A percentile compares a stretch with the other conserved stretches of the same genome.
These are phyloP conservation scores for Quercus glauca DNA, from an alignment of 306 rosid species.

Conservation along the genomic window DNA sequence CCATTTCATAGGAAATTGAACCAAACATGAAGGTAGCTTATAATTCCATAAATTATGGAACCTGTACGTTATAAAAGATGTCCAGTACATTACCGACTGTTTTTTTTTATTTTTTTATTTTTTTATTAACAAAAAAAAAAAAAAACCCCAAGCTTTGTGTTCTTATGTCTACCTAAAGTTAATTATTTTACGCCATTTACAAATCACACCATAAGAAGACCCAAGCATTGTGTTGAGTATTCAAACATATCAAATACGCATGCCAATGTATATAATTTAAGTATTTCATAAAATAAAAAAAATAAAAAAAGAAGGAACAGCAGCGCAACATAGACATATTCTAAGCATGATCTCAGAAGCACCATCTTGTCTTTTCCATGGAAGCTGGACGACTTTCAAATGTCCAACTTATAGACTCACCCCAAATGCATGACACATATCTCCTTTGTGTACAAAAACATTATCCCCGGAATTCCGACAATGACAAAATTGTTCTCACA, in stretches of 20 bases:
- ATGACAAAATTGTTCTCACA: neutral
- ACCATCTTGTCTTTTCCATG: neutral
- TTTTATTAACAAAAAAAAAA: too few species aligned
- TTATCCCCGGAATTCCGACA: neutral
- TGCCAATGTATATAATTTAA: too few species aligned
- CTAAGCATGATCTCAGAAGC: neutral
- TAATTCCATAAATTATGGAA: neutral
- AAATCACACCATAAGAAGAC: neutral
- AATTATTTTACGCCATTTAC: neutral
- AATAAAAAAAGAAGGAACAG: neutral
- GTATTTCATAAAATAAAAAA: too few species aligned
- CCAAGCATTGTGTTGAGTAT: neutral
- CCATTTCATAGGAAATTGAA: neutral
- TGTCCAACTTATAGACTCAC: neutral
- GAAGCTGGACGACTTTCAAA: neutral
- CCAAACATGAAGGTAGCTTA: neutral
- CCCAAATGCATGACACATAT: neutral
- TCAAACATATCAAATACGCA: neutral
- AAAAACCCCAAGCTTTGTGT: too few species aligned
- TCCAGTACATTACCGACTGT: neutral
- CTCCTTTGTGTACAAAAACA: neutral
- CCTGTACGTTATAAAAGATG: neutral
- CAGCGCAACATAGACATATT: neutral
- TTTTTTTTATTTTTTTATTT: too few species aligned
- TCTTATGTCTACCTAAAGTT: neutral